phyloP scores from a whole-genome alignment of 1,284 basidiomycete species.

The Gymnopus androsaceus region DNA sequence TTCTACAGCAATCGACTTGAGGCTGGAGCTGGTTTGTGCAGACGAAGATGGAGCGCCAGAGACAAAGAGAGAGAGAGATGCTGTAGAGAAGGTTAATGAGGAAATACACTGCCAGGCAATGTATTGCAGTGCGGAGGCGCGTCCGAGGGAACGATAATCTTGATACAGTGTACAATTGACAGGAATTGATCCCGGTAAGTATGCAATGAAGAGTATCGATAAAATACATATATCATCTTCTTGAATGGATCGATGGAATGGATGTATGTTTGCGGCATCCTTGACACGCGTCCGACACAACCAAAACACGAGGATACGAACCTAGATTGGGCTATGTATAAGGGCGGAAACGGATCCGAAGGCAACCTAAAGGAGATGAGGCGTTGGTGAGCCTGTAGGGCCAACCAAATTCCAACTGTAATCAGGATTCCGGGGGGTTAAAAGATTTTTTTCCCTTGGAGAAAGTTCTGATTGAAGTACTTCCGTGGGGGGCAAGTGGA shows the following conservation, averaged over 20 bases:
- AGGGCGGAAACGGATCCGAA: neutral
- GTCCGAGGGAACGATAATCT: too few relatives aligned
- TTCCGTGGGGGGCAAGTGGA: neutral
- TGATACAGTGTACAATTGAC: too few relatives aligned
- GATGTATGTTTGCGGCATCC: neutral
- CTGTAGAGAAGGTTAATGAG: too few relatives aligned
- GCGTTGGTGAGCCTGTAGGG: neutral
- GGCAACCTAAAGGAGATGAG: constrained; percentile 2
- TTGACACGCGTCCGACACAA: neutral
- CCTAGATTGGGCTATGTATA: constrained; percentile 5
- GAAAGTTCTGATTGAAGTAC: constrained; percentile 7
- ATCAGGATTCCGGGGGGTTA: neutral
- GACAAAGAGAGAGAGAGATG: too few relatives aligned
- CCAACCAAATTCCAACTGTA: neutral
- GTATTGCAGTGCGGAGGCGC: too few relatives aligned
- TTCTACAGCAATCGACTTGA: too few relatives aligned
- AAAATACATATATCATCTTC: neutral
- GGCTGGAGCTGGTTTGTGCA: too few relatives aligned
- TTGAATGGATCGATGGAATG: neutral
- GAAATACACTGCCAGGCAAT: too few relatives aligned
- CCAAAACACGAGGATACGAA: constrained; percentile 1
- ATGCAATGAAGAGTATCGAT: too few relatives aligned
- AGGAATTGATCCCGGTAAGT: neutral
- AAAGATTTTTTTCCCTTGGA: constrained; percentile 3
- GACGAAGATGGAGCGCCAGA: too few relatives aligned